Conservation (phyloP, 805 yeast species). For the Candida pseudofarinosa region DNA sequence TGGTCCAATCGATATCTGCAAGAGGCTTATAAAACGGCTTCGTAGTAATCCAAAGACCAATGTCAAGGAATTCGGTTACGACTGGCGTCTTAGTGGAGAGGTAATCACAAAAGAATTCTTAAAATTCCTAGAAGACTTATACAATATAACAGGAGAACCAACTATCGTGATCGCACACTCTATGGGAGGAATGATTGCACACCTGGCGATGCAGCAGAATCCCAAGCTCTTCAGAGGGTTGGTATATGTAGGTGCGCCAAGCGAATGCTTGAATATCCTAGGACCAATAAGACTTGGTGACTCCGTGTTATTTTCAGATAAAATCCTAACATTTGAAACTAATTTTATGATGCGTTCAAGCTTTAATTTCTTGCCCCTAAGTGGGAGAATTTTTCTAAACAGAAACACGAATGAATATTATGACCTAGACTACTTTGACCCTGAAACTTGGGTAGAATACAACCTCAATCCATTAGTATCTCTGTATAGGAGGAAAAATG, state of each 20-base stretch:
- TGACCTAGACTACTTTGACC: constrained; percentile 73
- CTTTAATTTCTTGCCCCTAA: constrained; percentile 70
- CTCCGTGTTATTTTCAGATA: constrained; percentile 67
- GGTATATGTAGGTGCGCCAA: constrained; percentile 79
- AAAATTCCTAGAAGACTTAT: constrained; percentile 43
- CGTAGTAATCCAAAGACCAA: constrained; percentile 51
- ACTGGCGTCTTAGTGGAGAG: constrained; percentile 80
- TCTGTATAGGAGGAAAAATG: constrained; percentile 24
- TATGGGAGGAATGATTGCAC: constrained; percentile 90
- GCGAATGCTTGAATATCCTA: constrained; percentile 77
- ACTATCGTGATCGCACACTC: constrained; percentile 80
- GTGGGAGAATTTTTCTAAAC: constrained; percentile 72
- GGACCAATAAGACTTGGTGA: constrained; percentile 87
- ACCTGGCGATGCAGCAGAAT: constrained; percentile 65
- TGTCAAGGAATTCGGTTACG: constrained; percentile 82
- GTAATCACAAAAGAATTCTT: constrained; percentile 49
- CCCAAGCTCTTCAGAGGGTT: constrained; percentile 71
- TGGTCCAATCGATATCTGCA: constrained; percentile 83
- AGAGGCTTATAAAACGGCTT: constrained; percentile 54
- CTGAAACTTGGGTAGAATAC: constrained; percentile 74
- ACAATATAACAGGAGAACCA: constrained; percentile 50
- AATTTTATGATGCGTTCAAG: constrained; percentile 88
- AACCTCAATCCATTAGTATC: constrained; percentile 72
- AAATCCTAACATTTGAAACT: constrained; percentile 71
- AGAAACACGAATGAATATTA: constrained; percentile 51